Conservation (phyloP, 371 early-diverging fungal genomes). For the Actinomucor elegans region DNA sequence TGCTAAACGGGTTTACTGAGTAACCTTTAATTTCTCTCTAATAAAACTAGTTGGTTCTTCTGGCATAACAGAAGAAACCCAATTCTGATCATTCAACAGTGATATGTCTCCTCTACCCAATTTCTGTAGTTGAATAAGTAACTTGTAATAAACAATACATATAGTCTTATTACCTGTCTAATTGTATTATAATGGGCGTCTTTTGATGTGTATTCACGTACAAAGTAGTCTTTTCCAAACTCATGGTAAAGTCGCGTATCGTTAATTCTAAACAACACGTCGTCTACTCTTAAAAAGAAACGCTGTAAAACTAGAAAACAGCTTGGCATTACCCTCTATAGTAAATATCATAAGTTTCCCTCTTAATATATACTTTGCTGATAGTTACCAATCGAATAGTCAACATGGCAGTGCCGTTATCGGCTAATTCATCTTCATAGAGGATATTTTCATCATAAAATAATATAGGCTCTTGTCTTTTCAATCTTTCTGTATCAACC, state of each 20-base stretch:
- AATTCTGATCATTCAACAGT: conserved; percentile 71
- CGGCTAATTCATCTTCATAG: conserved; percentile 96
- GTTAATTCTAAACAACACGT: conserved; percentile 82
- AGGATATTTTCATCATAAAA: conserved; percentile 90
- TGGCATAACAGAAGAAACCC: conserved; percentile 64
- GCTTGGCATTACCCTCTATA: conserved; percentile 87
- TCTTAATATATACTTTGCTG: background rate
- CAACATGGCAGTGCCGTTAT: conserved; percentile 87
- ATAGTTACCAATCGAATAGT: conserved; percentile 79
- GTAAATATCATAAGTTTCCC: background rate
- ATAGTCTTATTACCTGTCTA: conserved; percentile 50
- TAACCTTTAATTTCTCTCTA: conserved; percentile 20
- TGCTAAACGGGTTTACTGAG: no score
- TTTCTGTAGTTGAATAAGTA: conserved; percentile 26
- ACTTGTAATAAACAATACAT: no score
- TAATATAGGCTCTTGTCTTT: conserved; percentile 78
- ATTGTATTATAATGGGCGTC: conserved; percentile 64
- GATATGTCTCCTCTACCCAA: conserved; percentile 61
- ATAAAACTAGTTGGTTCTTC: conserved; percentile 11
- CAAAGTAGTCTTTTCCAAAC: conserved; percentile 65
- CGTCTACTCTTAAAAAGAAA: conserved; percentile 91
- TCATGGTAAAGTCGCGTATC: conserved; percentile 90
- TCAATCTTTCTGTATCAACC: conserved; percentile 80
- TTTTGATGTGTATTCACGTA: conserved; percentile 74
- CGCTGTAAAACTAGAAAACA: conserved; percentile 88